phyloP scores from a whole-genome alignment of 2,329 filamentous ascomycete genomes.

The Aspergillus floridensis region DNA sequence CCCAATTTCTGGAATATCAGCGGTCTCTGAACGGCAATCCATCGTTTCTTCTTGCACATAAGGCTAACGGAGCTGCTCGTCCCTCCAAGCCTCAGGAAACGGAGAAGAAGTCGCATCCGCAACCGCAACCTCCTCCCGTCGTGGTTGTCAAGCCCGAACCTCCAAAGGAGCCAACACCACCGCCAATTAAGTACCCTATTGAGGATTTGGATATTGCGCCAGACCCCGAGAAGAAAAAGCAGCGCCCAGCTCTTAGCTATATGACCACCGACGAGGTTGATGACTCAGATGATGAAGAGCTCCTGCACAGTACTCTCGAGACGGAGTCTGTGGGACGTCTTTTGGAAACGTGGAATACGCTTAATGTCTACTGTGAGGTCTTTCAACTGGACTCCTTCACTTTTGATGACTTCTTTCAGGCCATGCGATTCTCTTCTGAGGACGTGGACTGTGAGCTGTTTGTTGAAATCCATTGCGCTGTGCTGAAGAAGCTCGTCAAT shows the following conservation, averaged over 20 bases:
- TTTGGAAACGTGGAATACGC: conserved; percentile 90
- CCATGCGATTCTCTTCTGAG: conserved; percentile 73
- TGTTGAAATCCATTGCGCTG: conserved; percentile 85
- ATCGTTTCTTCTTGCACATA: conserved; percentile 36
- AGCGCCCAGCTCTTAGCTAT: conserved; percentile 75
- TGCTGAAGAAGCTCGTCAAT: conserved; percentile 81
- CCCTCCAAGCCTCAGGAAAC: conserved; percentile 31
- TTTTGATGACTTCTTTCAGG: conserved; percentile 91
- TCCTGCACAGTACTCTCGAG: conserved; percentile 54
- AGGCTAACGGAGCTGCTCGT: conserved; percentile 29
- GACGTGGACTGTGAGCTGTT: conserved; percentile 78
- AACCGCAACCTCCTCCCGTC: conserved; percentile 31
- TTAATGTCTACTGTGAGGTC: conserved; percentile 97
- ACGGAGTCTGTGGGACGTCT: conserved; percentile 84
- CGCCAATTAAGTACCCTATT: conserved; percentile 87
- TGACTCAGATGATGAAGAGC: conserved; percentile 47
- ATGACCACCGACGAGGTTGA: conserved; percentile 65
- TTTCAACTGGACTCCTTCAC: conserved; percentile 95
- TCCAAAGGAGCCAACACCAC: conserved; percentile 62
- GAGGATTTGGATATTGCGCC: conserved; percentile 84
- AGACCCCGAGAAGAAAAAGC: conserved; percentile 58
- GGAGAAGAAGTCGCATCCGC: conserved; percentile 30
- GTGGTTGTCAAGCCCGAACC: conserved; percentile 49
- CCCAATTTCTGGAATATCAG: conserved; percentile 50
- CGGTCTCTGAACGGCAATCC: conserved; percentile 46